A percentile compares a stretch with the other conserved stretches of the same genome.
Conservation (phyloP, 1,284 basidiomycete species). For the Sanguinoderma infundibulare region DNA sequence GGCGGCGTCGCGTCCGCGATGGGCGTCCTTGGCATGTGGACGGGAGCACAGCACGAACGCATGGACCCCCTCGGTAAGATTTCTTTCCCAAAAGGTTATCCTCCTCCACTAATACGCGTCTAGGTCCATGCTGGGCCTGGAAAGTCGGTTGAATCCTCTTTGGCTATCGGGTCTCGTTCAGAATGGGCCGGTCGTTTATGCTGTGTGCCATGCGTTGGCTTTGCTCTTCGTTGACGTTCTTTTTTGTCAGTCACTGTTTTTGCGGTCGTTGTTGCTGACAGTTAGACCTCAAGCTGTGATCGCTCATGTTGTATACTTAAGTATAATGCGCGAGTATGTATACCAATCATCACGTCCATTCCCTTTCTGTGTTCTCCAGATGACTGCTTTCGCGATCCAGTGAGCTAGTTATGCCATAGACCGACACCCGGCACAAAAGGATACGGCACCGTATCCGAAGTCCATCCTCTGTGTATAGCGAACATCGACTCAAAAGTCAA, state of each 20-base stretch:
- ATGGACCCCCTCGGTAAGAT: slow-evolving; percentile 52
- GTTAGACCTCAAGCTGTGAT: neutral
- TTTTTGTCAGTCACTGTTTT: neutral
- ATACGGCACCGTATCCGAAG: too few species aligned
- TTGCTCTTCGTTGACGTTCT: neutral
- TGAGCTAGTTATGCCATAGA: too few species aligned
- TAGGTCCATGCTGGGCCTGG: slow-evolving; percentile 32
- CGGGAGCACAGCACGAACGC: slow-evolving; percentile 54
- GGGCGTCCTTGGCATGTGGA: slow-evolving; percentile 64
- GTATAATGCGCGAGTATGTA: too few species aligned
- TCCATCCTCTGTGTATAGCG: too few species aligned
- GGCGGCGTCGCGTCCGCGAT: slow-evolving; percentile 55
- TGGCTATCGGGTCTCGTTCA: neutral
- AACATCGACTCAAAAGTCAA: too few species aligned
- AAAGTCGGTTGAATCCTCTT: slow-evolving; percentile 24
- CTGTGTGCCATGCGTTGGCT: neutral
- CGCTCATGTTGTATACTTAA: neutral
- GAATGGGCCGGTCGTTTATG: neutral
- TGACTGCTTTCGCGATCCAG: too few species aligned
- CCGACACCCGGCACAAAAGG: too few species aligned
- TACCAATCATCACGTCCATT: too few species aligned
- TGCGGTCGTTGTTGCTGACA: neutral
- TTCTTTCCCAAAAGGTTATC: neutral
- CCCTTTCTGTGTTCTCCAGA: too few species aligned
- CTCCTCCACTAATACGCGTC: neutral